Percentiles rank a stretch among this genome's conserved stretches.
These are phyloP conservation scores for Patellifolia procumbens DNA, from an alignment of 179 eudicot species.

Conservation along the genomic window DNA sequence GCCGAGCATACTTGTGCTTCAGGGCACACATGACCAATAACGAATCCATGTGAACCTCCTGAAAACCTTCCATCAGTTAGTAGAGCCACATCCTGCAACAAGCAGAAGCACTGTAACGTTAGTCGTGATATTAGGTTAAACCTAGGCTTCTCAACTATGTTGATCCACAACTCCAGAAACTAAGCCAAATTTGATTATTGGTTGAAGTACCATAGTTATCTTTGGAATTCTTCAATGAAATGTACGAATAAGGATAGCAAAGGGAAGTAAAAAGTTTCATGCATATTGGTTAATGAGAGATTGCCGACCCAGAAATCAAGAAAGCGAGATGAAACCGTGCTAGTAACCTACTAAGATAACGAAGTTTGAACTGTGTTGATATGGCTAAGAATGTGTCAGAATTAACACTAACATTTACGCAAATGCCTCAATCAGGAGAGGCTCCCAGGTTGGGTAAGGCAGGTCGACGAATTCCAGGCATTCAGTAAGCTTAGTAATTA, in stretches of 20 bases:
- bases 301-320: background rate
- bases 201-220: no score
- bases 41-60: slow-evolving; percentile 98
- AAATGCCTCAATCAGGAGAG: background rate
- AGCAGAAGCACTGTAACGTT: slow-evolving; percentile 1
- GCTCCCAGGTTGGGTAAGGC: background rate
- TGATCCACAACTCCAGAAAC: no score
- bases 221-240: no score
- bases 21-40: slow-evolving; percentile 93
- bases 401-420: background rate
- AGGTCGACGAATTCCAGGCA: background rate
- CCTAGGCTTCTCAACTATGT: background rate
- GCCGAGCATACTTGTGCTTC: slow-evolving; percentile 74
- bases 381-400: background rate
- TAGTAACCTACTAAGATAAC: background rate
- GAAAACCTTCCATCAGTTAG: slow-evolving; percentile 98
- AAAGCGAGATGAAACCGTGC: background rate
- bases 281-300: background rate
- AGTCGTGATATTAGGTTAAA: background rate
- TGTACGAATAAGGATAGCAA: no score
- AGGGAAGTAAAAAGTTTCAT: no score
- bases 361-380: background rate
- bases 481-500: background rate
- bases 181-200: no score
- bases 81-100: slow-evolving; percentile 81